Evolutionary conservation across 2,329 filamentous ascomycete genomes (phyloP), one percentile per base, ranked within the genome.

Genomic region (Ascochyta pisi): DNA sequence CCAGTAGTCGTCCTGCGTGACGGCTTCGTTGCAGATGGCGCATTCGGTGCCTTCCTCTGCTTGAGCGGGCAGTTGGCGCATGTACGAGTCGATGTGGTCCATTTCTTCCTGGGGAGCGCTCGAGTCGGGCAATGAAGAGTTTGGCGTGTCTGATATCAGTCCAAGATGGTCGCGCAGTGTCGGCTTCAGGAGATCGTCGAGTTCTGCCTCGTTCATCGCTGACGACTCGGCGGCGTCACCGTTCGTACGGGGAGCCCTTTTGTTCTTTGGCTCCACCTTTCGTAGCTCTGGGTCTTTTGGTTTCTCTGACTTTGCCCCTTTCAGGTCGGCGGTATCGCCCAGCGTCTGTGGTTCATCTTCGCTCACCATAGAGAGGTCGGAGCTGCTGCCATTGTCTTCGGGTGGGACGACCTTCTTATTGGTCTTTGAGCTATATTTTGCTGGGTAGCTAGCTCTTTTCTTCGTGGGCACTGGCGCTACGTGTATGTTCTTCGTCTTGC

Each of bases 21-120:
- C 86, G 3, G 78, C 66, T 39, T 83, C 78, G 13, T 84, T 81
- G 70, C 90, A 94, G 77, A 91, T 84, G 1, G 89, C 87, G 68
- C 90, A 94, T 40, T 34, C 41, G 7, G 64, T 62, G 16, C 64
- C 62, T 46, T 64, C 60, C 27, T 60, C 55, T 39, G 61, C 60
- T 12, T 65, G 58, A 5, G 54, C 24, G 3, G 61, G 62, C 7
- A 69, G 57, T 7, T 60, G 50, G 22, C 56, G 47, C 6, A 68
- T 50, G 50, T 68, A 66, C 6, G 56, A 54, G 10, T 62, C 51
- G 9, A 70, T 41, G n/a, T 50, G 34, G 5, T 64, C 57, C 3
- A 66, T 57, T 3, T 50, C 50, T 38, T 65, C 53, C 16, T 56
- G 58, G 6, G 63, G 59, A 19, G 63, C 60, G 34, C 57, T 66